Percentiles rank a stretch among this genome's conserved stretches.
These are phyloP conservation scores for Naganishia onofrii DNA, from an alignment of 768 basidiomycete species.

Conservation along the genomic window DNA sequence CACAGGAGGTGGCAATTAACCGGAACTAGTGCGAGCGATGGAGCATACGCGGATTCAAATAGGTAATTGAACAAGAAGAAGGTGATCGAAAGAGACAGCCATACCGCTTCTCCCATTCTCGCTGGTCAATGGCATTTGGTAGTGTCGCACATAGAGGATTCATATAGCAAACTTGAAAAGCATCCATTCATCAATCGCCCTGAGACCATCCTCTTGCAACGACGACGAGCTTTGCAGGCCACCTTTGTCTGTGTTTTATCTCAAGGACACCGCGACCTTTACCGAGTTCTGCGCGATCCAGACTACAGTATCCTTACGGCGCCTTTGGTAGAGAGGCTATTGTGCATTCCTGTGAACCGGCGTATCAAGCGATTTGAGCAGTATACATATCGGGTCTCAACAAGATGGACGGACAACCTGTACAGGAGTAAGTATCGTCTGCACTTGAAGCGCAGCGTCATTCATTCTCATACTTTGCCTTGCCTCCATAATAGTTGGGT, in stretches of 20 bases:
- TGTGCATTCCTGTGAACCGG: neutral
- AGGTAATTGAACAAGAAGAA: neutral
- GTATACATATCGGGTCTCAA: neutral
- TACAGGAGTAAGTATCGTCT: slow-evolving; percentile 7
- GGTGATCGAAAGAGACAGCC: neutral
- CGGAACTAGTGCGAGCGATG: neutral
- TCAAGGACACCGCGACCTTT: neutral
- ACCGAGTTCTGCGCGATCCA: neutral
- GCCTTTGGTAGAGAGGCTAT: neutral
- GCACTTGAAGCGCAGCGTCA: neutral
- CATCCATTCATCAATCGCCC: too few relatives aligned
- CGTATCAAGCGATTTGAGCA: neutral
- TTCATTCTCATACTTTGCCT: neutral
- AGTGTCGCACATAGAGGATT: too few relatives aligned
- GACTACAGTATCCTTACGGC: neutral
- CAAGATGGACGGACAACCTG: slow-evolving; percentile 3
- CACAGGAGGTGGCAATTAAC: neutral
- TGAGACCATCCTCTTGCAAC: too few relatives aligned
- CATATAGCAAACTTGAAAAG: too few relatives aligned
- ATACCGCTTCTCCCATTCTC: slow-evolving; percentile 1
- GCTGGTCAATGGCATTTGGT: neutral
- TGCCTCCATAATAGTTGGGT: neutral
- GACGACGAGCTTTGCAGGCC: too few relatives aligned
- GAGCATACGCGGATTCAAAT: neutral
- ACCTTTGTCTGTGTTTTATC: neutral